Evolutionary conservation across 2,329 filamentous ascomycete species (phyloP), one percentile per base, ranked within the genome.

Genomic region (Mariannaea elegans): DNA sequence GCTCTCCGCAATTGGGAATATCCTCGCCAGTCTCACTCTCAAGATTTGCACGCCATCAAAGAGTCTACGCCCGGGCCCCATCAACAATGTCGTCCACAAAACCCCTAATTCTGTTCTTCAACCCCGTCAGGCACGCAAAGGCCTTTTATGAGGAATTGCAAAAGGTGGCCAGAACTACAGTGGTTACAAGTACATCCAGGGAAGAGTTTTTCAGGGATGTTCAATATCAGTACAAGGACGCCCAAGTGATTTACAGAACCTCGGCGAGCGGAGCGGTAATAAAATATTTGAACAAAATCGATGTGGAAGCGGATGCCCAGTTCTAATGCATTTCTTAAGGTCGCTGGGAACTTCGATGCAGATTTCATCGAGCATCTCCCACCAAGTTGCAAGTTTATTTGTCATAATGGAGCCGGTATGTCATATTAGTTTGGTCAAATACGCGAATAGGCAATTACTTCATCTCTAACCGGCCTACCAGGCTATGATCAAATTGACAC

Each of bases 401-500:
- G 74, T 31, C 81, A 83, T 50, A 73, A 70, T 41, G 68, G 72
- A 23, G 72, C 71, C 5, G 90, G 48, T 41, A 19, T 18, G 34
- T 14, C 3, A 7, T 18, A n/a, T n/a, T n/a, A n/a, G n/a, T n/a
- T n/a, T n/a, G n/a, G n/a, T 8, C 29, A 21, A 4, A 19, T 7
- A 7, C 16, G 3, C 3, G 4, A 2, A 21, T 12, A 14, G 13
- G 24, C 31, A 14, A 31, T 47, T 19, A 3, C 2, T 32, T 13
- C 3, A 6, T 14, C 34, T 14, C 14, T 38, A 38, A n/a, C n/a
- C n/a, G n/a, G n/a, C n/a, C n/a, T n/a, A n/a, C n/a, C 8, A 51
- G 48, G 90, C 16, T 93, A 92, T 73, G 90, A 92, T 69, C 87
- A 91, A 73, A 80, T 92, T 59, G 87, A 91, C 67, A 80, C 90